A percentile compares a stretch with the other conserved stretches of the same genome.
Conservation (phyloP, 768 basidiomycete genomes). For the Tephrocybe rancida region DNA sequence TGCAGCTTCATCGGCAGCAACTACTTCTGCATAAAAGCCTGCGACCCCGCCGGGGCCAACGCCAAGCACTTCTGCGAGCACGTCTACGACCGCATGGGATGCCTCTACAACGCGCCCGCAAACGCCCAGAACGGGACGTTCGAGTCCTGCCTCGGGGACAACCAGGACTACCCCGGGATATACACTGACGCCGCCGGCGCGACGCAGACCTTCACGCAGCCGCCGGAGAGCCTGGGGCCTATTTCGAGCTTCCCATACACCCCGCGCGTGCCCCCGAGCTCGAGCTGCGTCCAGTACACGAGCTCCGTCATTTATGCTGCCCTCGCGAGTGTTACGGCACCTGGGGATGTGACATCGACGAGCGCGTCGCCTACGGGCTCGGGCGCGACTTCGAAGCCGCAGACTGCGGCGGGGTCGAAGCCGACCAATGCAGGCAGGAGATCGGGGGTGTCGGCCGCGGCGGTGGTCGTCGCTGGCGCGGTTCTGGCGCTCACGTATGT, state of each 20-base stretch:
- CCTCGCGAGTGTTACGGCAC: slow-evolving; percentile 14
- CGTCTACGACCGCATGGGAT: slow-evolving; percentile 65
- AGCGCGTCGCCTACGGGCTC: slow-evolving; percentile 2
- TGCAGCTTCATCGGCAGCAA: slow-evolving; percentile 57
- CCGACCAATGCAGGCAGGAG: slow-evolving; percentile 4
- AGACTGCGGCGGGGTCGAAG: slow-evolving; percentile 1
- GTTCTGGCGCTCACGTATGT: not conserved
- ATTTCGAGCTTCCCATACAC: slow-evolving; percentile 45
- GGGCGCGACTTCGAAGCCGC: not conserved
- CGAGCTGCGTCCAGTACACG: slow-evolving; percentile 30
- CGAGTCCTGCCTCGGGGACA: slow-evolving; percentile 52
- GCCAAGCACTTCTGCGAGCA: slow-evolving; percentile 55
- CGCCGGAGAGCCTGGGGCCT: slow-evolving; percentile 41
- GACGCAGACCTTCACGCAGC: slow-evolving; percentile 40
- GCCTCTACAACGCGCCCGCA: slow-evolving; percentile 61
- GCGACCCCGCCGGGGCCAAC: slow-evolving; percentile 50
- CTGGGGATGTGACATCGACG: slow-evolving; percentile 12
- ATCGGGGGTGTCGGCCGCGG: not conserved
- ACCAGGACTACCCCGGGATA: slow-evolving; percentile 38
- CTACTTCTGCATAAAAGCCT: slow-evolving; percentile 60
- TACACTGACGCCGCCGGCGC: slow-evolving; percentile 17
- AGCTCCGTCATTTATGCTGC: slow-evolving; percentile 19
- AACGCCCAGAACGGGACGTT: slow-evolving; percentile 52
- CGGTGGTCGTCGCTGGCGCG: not conserved
- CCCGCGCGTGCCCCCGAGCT: slow-evolving; percentile 39